Evolutionary conservation across 2,329 filamentous ascomycete genomes (phyloP), one percentile per base, ranked within the genome.

Genomic region (Helicocarpus griseus): DNA sequence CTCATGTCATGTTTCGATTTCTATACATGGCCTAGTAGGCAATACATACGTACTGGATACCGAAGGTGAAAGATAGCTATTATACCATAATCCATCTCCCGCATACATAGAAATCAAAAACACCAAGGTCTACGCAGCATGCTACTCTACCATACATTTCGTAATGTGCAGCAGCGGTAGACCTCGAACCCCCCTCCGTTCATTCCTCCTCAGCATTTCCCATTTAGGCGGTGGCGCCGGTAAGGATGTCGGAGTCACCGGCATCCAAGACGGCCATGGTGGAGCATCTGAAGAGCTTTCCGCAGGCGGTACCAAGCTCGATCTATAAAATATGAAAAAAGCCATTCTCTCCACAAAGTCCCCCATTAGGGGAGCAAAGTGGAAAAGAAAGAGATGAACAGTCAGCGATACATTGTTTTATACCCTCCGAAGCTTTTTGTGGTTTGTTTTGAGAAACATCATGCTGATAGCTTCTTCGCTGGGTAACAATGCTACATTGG

Each of bases 241-340:
- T 85, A 66, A 98, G 82, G 75, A 98, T 98, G 76, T 98, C 93
- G 64, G 89, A 95, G 83, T 97, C 87, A 83, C 91, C 93, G 72
- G 90, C 89, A 76, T 98, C 93, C 63, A 97, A 79, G 71, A 97
- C 86, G 65, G 90, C 85, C 87, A 98, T 94, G 76, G 90, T 95
- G 63, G 88, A 91, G 84, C 88, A 95, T 65, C 89, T 83, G 86
- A 95, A 98, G 71, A 98, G 86, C 81, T 97, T 97, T 81, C 93
- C 93, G 79, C 90, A 96, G 65, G 89, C 90, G 70, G 90, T 97
- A 69, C 93, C 93, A 63, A 98, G 82, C 80, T 97, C 93, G 71
- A 97, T 96, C 90, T 97, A 73, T 73, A 69, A 36, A 28, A 51
- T 28, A 56, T 59, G 57, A 63, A 55, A 69, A 58, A 65, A 68